Conservation (phyloP, 305 asterid genomes). For the Solanum aculeatissimum region DNA sequence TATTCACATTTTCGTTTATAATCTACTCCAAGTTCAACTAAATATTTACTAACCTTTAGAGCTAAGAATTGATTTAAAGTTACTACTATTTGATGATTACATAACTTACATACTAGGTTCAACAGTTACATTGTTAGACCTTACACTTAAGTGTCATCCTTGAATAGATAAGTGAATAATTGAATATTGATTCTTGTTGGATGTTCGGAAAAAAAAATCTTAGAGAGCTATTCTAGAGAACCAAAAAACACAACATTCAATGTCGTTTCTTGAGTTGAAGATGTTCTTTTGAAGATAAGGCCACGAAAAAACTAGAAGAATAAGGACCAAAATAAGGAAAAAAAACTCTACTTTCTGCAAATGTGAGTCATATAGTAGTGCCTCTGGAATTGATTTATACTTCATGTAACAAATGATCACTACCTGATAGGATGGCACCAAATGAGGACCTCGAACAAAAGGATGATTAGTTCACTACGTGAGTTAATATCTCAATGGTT, state of each 20-base stretch:
- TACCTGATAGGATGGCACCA: neutral
- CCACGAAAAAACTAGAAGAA: slow-evolving; percentile 34
- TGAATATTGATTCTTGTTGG: slow-evolving; percentile 19
- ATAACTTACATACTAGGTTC: neutral
- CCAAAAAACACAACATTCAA: slow-evolving; percentile 75
- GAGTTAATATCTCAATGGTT: neutral
- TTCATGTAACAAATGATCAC: neutral
- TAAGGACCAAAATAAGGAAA: neutral
- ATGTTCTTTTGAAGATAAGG: slow-evolving; percentile 50
- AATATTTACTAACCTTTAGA: too few species aligned
- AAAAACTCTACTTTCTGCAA: neutral
- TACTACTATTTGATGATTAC: too few species aligned
- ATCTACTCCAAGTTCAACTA: neutral
- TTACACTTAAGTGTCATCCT: neutral
- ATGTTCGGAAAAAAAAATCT: slow-evolving; percentile 64
- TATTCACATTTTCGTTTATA: too few species aligned
- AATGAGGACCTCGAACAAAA: neutral
- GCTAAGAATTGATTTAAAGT: too few species aligned
- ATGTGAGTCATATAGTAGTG: neutral
- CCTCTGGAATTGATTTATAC: neutral
- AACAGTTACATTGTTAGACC: neutral
- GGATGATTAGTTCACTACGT: neutral
- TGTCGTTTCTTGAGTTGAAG: slow-evolving; percentile 73
- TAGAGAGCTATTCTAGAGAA: slow-evolving; percentile 87
- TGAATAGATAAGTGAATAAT: neutral